phyloP scores from a whole-genome alignment of 2,329 filamentous ascomycete genomes.

The Bipolaris gigantea region DNA sequence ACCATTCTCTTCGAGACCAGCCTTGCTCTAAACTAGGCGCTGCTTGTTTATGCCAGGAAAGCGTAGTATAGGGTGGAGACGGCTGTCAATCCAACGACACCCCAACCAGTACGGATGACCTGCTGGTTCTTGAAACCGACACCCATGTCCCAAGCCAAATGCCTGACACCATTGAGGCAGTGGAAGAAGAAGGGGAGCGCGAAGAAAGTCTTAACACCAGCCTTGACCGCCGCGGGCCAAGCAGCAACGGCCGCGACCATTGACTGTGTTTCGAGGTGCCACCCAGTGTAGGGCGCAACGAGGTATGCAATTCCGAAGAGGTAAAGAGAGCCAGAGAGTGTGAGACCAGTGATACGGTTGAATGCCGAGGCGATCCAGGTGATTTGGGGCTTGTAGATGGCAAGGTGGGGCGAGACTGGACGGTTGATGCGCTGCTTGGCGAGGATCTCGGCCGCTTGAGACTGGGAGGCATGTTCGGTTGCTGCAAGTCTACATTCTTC shows the following conservation, averaged over 20 bases:
- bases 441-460: slow-evolving; percentile 67
- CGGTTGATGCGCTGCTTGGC: slow-evolving; percentile 77
- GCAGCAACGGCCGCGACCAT: slow-evolving; percentile 66
- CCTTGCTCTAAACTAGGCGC: not conserved
- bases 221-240: slow-evolving; percentile 62
- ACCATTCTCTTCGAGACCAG: not conserved
- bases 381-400: slow-evolving; percentile 84
- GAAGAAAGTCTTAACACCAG: slow-evolving; percentile 60
- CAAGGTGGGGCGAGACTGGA: slow-evolving; percentile 81
- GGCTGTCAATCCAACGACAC: slow-evolving; percentile 60
- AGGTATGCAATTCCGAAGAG: slow-evolving; percentile 80
- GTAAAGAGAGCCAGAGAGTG: slow-evolving; percentile 75
- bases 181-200: slow-evolving; percentile 71
- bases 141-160: slow-evolving; percentile 71
- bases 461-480: slow-evolving; percentile 59
- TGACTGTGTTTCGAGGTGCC: slow-evolving; percentile 66
- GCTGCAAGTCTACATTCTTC: slow-evolving; percentile 49
- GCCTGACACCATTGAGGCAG: slow-evolving; percentile 68
- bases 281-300: slow-evolving; percentile 72
- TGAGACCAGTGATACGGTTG: slow-evolving; percentile 81
- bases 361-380: slow-evolving; percentile 77
- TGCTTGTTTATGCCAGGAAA: slow-evolving; percentile 18
- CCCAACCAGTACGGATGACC: slow-evolving; percentile 68
- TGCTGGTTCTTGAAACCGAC: slow-evolving; percentile 63
- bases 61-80: slow-evolving; percentile 41